phyloP scores from a whole-genome alignment of 192 early-diverging fungal species.

The Dimargaris xerosporica region DNA sequence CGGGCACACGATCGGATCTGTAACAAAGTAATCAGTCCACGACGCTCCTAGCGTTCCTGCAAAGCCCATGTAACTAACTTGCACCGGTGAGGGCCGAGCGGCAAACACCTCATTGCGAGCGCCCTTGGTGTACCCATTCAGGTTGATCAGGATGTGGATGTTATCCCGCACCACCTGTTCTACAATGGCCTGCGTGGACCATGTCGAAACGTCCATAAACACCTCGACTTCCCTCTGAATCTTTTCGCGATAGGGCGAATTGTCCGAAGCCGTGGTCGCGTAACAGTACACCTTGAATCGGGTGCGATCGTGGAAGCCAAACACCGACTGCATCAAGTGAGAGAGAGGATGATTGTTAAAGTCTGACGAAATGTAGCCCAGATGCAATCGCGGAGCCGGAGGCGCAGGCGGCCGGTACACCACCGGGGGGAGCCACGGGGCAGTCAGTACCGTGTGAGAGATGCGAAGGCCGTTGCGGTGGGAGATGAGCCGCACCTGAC shows the following conservation, averaged over 20 bases:
- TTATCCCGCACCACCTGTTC: constrained; percentile 55
- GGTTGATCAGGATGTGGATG: constrained; percentile 80
- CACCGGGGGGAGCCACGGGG: constrained; percentile 35
- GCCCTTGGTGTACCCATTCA: constrained; percentile 96
- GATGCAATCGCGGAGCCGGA: constrained; percentile 44
- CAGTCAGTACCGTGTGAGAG: constrained; percentile 47
- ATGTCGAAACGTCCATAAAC: constrained; percentile 61
- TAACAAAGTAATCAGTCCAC: constrained; percentile 73
- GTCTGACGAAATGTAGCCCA: constrained; percentile 87
- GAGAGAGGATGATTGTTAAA: constrained; percentile 88
- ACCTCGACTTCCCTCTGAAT: constrained; percentile 65
- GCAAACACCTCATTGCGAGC: constrained; percentile 90
- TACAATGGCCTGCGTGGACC: constrained; percentile 59
- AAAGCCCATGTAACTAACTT: constrained; percentile 87
- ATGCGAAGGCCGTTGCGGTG: constrained; percentile 75
- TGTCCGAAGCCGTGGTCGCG: constrained; percentile 62
- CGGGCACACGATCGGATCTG: constrained; percentile 59
- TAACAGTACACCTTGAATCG: constrained; percentile 70
- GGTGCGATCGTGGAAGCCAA: constrained; percentile 71
- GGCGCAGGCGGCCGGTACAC: constrained; percentile 61
- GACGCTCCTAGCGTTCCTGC: constrained; percentile 79
- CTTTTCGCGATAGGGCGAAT: constrained; percentile 60
- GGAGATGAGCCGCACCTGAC: constrained; percentile 72
- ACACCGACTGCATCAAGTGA: constrained; percentile 90
- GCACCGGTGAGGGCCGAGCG: constrained; percentile 74